phyloP scores from a whole-genome alignment of 2,329 filamentous ascomycete species.

The Leptodontidium sp. region DNA sequence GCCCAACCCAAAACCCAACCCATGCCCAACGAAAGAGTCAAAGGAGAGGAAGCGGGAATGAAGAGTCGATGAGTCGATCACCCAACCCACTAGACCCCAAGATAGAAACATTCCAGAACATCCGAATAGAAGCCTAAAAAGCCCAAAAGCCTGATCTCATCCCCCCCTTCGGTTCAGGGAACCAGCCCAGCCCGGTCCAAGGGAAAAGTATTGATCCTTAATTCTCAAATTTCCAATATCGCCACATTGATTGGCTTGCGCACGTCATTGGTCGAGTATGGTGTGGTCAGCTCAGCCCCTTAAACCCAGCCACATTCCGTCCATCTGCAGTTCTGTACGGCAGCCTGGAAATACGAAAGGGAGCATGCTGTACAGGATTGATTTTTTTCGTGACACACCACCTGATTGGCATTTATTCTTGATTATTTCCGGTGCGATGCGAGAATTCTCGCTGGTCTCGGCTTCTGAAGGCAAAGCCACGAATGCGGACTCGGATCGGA shows the following conservation, averaged over 20 bases:
- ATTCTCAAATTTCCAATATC: slow-evolving; percentile 1
- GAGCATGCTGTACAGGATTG: not conserved
- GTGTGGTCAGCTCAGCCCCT: not conserved
- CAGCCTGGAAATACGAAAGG: not conserved
- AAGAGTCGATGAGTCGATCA: not conserved
- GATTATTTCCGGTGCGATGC: not conserved
- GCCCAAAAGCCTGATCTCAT: not conserved
- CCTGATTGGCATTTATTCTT: no score
- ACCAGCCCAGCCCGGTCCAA: not conserved
- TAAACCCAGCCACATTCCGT: slow-evolving; percentile 14
- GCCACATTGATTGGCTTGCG: slow-evolving; percentile 13
- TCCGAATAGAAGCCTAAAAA: slow-evolving; percentile 10
- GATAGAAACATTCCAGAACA: slow-evolving; percentile 26
- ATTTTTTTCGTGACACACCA: not conserved
- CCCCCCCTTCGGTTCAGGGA: no score
- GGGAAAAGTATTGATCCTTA: slow-evolving; percentile 15
- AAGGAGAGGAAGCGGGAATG: not conserved
- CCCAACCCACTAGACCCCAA: slow-evolving; percentile 19
- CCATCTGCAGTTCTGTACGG: slow-evolving; percentile 1
- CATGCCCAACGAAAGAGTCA: not conserved
- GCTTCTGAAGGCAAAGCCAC: slow-evolving; percentile 8
- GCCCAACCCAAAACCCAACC: not conserved
- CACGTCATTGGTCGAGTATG: not conserved
- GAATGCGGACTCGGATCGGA: not conserved
- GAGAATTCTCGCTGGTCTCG: slow-evolving; percentile 11